Evolutionary conservation across 768 basidiomycete genomes (phyloP), one percentile per base, ranked within the genome.

Genomic region (Exidia glandulosa): DNA sequence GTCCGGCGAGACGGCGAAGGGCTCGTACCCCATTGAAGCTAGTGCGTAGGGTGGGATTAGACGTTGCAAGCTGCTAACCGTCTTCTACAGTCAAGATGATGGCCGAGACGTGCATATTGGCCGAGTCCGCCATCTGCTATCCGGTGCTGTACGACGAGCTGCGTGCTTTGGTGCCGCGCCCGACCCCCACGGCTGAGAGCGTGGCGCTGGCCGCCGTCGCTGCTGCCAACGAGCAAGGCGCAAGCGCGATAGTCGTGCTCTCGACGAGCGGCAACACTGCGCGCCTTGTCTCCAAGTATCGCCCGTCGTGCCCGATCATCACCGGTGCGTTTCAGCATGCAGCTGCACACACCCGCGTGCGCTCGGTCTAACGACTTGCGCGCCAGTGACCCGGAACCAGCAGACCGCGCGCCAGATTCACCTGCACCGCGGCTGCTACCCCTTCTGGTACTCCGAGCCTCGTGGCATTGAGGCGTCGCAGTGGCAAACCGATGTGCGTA

Each of bases 1-100:
- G 72, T 97, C 95, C 25, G 96, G 96, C 62, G 96, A 99, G 78
- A 99, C 96, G 60, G 96, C 96, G 61, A 99, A 98, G 79, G 96
- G 96, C 63, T 77, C 81, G 63, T 99, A 99, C 75, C 96, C 96
- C 58, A 83, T 97, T 70, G 86, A 95, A 73, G 94, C 96, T 57
- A 93, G 92, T 88, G 69, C 32, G 84, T 72, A 16, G 45, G 48
- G n/a, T 61, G 58, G 29, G 25, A 19, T 27, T 9, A 1, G 32
- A 16, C 14, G n/a, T n/a, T 37, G 64, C 60, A 60, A 61, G 37
- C 27, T 45, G 5, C 5, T 32, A 7, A 13, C 25, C 36, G 29
- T 56, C 52, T 58, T 14, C 25, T 59, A 29, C 65, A 91, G 94
- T 99, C 64, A 81, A 93, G 67, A 95, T 98, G 95, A 99, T 99